Evolutionary conservation across 2,329 filamentous ascomycete genomes (phyloP).

Genomic region (Botryotinia narcissicola): DNA sequence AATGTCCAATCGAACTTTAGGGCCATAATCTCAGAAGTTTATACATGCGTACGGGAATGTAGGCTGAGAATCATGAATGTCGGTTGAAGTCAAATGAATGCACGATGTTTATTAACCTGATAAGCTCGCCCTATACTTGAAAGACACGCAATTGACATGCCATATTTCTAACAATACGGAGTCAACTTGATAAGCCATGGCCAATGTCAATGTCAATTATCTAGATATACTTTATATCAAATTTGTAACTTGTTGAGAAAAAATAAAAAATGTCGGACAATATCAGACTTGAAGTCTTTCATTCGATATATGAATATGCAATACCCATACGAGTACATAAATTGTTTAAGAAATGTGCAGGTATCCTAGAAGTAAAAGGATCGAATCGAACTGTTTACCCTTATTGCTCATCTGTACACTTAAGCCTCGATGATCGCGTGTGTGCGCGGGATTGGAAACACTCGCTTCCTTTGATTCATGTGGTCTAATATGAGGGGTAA

Average conservation of each 20-base stretch:
- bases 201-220: not conserved
- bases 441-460: conserved; percentile 1
- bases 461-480: not conserved
- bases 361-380: not conserved
- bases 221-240: not conserved
- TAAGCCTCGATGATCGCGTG: conserved; percentile 1
- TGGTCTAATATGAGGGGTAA: not conserved
- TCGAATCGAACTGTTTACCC: not conserved
- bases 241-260: not conserved
- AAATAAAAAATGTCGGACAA: not conserved
- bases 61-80: not conserved
- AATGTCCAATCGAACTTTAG: not conserved
- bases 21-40: not conserved
- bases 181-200: not conserved
- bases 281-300: not conserved
- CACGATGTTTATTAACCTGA: not conserved
- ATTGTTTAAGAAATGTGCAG: not conserved
- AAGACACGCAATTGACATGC: not conserved
- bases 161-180: not conserved
- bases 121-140: not conserved
- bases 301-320: not conserved
- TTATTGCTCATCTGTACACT: not conserved
- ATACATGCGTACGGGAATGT: not conserved
- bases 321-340: not conserved
- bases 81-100: not conserved